Evolutionary conservation across 1,284 basidiomycete species (phyloP).

Genomic region (Boletellus deceptivus): DNA sequence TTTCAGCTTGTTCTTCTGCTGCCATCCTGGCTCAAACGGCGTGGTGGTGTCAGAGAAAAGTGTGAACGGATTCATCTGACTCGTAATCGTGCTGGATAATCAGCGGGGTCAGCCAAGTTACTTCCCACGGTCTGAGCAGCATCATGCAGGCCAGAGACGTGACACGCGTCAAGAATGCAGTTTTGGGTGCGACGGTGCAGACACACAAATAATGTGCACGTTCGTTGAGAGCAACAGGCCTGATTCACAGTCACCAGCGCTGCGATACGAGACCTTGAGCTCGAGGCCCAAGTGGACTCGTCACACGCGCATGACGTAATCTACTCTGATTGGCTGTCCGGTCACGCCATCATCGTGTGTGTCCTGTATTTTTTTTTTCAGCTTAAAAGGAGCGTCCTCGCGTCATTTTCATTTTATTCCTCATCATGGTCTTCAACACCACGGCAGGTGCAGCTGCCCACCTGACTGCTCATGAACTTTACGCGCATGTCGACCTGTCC

Average conservation of each 20-base stretch:
- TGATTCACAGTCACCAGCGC: too few relatives aligned
- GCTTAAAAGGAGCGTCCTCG: conserved; percentile 5
- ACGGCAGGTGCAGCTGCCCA: conserved; percentile 29
- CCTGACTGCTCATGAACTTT: conserved; percentile 41
- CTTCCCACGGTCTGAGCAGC: too few relatives aligned
- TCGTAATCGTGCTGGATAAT: conserved; percentile 10
- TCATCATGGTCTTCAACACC: conserved; percentile 37
- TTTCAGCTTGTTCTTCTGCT: conserved; percentile 41
- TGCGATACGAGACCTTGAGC: too few relatives aligned
- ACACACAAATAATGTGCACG: too few relatives aligned
- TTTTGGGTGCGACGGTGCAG: too few relatives aligned
- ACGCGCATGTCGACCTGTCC: conserved; percentile 60
- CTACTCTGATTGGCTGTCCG: conserved; percentile 17
- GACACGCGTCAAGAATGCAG: too few relatives aligned
- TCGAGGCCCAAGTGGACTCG: too few relatives aligned
- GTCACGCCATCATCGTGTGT: conserved; percentile 23
- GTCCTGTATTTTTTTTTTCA: conserved; percentile 8
- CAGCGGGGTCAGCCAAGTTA: neutral
- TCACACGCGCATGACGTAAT: conserved; percentile 9
- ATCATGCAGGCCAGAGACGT: too few relatives aligned
- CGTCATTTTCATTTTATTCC: neutral
- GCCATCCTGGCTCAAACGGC: conserved; percentile 17
- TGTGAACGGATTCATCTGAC: conserved; percentile 7
- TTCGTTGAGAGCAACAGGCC: too few relatives aligned
- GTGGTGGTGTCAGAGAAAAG: conserved; percentile 3